Percentiles rank a stretch among this genome's conserved stretches.
Conservation (phyloP, 257 asterid species). For the Solanum neorickii region DNA sequence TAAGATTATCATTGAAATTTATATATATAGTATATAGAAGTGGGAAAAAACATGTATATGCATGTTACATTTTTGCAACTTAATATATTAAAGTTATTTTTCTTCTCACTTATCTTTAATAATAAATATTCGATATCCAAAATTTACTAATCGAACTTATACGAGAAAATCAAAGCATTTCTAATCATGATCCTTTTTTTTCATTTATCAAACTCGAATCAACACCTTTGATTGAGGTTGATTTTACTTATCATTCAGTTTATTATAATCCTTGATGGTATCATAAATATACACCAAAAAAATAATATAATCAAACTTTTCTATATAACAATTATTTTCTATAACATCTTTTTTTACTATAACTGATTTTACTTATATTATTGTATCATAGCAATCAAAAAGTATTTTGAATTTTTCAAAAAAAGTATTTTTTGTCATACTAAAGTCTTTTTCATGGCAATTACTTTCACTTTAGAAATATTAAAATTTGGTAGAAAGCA, state of each 20-base stretch:
- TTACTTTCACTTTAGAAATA: not conserved
- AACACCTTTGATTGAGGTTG: accelerated
- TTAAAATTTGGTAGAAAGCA: not conserved
- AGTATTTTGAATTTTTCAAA: not conserved
- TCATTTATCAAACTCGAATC: not conserved
- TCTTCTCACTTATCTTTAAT: not conserved
- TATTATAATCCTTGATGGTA: not conserved
- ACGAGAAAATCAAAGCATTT: not conserved
- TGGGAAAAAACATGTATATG: not conserved
- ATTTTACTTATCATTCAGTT: not conserved
- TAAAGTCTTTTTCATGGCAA: not conserved
- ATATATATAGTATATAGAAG: too few relatives aligned
- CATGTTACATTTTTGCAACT: not conserved
- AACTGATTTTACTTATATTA: not conserved
- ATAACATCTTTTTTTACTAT: not conserved
- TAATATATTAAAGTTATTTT: not conserved
- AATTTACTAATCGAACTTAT: not conserved
- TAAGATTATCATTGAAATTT: not conserved
- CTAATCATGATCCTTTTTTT: not conserved
- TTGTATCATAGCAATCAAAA: not conserved
- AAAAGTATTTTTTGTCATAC: not conserved
- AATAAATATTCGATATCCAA: not conserved
- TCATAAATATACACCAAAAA: not conserved
- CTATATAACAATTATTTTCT: not conserved
- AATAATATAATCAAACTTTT: not conserved